Evolutionary conservation across 2,329 filamentous ascomycete species (phyloP).

Genomic region (Claviceps paspali): DNA sequence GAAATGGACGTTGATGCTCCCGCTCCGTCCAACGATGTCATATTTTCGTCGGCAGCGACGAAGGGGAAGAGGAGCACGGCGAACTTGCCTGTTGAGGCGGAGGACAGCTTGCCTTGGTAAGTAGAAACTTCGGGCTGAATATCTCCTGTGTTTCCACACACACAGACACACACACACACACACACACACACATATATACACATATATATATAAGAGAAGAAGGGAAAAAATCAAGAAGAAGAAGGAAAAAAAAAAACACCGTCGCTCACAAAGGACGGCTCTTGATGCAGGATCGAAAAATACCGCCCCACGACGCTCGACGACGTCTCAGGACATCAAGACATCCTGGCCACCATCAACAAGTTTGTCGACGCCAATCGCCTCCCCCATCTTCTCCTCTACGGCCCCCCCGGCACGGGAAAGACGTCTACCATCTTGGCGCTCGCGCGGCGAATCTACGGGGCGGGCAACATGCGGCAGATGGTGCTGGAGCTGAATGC

Average conservation of each 20-base stretch:
- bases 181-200: neutral
- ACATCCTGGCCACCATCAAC: conserved; percentile 95
- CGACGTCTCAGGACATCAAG: conserved; percentile 92
- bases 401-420: conserved; percentile 89
- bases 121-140: too few species aligned
- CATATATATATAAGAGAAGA: neutral
- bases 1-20: conserved; percentile 46
- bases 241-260: neutral
- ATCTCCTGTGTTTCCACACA: too few species aligned
- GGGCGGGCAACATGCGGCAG: conserved; percentile 79
- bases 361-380: conserved; percentile 92
- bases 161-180: too few species aligned
- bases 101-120: conserved; percentile 87
- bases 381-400: conserved; percentile 87
- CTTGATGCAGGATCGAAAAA: conserved; percentile 91
- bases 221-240: neutral
- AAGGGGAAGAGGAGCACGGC: conserved; percentile 89
- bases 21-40: conserved; percentile 30
- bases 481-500: conserved; percentile 98
- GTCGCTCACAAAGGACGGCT: neutral
- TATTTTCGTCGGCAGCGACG: conserved; percentile 60
- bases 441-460: conserved; percentile 85
- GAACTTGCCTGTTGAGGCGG: conserved; percentile 83
- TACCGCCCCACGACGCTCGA: conserved; percentile 79
- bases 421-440: conserved; percentile 96